Percentiles rank a stretch among this genome's conserved stretches.
phyloP scores from a whole-genome alignment of 495 filamentous ascomycete genomes.

The Emericellopsis terricola region DNA sequence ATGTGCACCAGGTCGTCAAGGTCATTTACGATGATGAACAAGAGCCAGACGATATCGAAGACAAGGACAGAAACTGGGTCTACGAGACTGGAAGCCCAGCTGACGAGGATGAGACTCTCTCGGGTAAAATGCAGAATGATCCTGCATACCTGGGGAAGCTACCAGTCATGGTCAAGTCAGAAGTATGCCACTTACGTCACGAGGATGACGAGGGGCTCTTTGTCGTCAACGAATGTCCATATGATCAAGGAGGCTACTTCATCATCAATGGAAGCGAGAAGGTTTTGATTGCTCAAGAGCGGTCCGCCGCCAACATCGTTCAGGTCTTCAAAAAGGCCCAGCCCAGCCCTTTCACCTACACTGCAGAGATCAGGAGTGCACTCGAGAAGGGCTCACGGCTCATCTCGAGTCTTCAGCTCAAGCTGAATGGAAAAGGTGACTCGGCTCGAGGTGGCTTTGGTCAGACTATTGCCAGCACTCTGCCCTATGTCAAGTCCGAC shows the following conservation, averaged over 20 bases:
- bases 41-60: slow-evolving; percentile 44
- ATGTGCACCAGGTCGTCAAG: slow-evolving; percentile 61
- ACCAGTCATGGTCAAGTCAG: slow-evolving; percentile 93
- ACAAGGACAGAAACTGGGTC: slow-evolving; percentile 39
- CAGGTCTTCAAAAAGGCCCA: slow-evolving; percentile 96
- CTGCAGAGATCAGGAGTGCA: slow-evolving; percentile 89
- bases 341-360: slow-evolving; percentile 72
- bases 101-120: slow-evolving; percentile 15
- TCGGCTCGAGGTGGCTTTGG: slow-evolving; percentile 60
- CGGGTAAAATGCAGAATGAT: slow-evolving; percentile 21
- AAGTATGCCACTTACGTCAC: slow-evolving; percentile 74
- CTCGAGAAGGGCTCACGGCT: slow-evolving; percentile 90
- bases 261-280: slow-evolving; percentile 99
- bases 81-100: slow-evolving; percentile 24
- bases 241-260: slow-evolving; percentile 96
- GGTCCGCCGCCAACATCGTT: slow-evolving; percentile 92
- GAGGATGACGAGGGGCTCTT: slow-evolving; percentile 68
- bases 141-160: slow-evolving; percentile 78
- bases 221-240: slow-evolving; percentile 83
- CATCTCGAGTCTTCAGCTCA: slow-evolving; percentile 77
- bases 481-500: slow-evolving; percentile 87
- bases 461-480: slow-evolving; percentile 68
- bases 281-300: slow-evolving; percentile 93
- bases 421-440: slow-evolving; percentile 71
- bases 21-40: slow-evolving; percentile 61